Evolutionary conservation across 768 basidiomycete species (phyloP).

Genomic region (Lactarius pseudohatsudake): DNA sequence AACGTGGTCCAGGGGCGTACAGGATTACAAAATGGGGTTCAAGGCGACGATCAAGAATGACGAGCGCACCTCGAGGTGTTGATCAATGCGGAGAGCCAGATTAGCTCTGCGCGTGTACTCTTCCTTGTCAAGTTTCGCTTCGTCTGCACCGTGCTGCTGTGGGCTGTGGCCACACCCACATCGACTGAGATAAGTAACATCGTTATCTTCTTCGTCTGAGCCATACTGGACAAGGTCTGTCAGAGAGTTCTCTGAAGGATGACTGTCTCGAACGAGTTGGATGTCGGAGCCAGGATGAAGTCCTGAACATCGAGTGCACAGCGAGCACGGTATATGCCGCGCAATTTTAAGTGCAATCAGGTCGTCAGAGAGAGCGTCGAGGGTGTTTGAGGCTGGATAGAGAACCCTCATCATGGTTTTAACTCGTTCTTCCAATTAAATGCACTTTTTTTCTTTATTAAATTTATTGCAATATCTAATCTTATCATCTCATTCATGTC

Average conservation of each 20-base stretch:
- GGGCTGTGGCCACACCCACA: slow-evolving; percentile 74
- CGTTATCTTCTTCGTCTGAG: slow-evolving; percentile 65
- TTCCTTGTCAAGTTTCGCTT: slow-evolving; percentile 50
- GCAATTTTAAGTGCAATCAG: slow-evolving; percentile 75
- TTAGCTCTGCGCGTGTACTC: slow-evolving; percentile 73
- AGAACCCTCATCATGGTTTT: slow-evolving; percentile 53
- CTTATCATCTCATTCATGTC: not conserved
- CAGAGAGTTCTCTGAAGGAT: slow-evolving; percentile 45
- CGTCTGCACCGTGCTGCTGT: slow-evolving; percentile 65
- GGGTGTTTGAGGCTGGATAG: slow-evolving; percentile 63
- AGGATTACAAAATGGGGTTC: slow-evolving; percentile 14
- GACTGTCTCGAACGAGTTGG: slow-evolving; percentile 56
- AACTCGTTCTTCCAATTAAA: slow-evolving; percentile 3
- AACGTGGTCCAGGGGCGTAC: slow-evolving; percentile 2
- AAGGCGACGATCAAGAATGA: slow-evolving; percentile 10
- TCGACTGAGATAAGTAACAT: slow-evolving; percentile 50
- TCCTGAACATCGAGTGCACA: slow-evolving; percentile 66
- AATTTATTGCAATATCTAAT: slow-evolving; percentile 13
- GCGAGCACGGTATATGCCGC: slow-evolving; percentile 70
- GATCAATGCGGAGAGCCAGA: slow-evolving; percentile 78
- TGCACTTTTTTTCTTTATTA: slow-evolving; percentile 6
- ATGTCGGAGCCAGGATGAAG: slow-evolving; percentile 63
- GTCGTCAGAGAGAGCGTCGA: slow-evolving; percentile 47
- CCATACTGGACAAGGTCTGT: slow-evolving; percentile 63
- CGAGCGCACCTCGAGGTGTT: slow-evolving; percentile 68